phyloP scores from a whole-genome alignment of 352 stramenopile species.

The Phytopythium mirpurense region DNA sequence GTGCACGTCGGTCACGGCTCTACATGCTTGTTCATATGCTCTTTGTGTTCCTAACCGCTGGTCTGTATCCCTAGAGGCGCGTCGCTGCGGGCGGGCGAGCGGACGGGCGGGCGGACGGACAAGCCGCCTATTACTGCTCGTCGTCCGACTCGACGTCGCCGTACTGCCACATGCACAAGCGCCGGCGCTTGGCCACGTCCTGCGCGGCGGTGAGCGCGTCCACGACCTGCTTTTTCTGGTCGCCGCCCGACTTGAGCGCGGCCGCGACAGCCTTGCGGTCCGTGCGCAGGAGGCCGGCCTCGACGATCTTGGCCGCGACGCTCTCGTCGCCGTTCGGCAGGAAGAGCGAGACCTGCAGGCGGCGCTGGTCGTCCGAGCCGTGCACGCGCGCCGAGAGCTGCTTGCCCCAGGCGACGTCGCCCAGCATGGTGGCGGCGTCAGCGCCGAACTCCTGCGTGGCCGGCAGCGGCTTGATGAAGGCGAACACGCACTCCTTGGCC shows the following conservation, averaged over 20 bases:
- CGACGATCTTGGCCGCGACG: slow-evolving; percentile 88
- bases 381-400: slow-evolving; percentile 79
- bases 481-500: slow-evolving; percentile 81
- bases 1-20: slow-evolving; percentile 10
- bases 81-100: not conserved
- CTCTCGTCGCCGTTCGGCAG: slow-evolving; percentile 62
- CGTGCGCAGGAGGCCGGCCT: slow-evolving; percentile 84
- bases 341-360: slow-evolving; percentile 73
- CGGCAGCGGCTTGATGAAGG: slow-evolving; percentile 78
- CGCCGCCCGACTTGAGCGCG: slow-evolving; percentile 21
- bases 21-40: slow-evolving; percentile 17
- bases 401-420: slow-evolving; percentile 90
- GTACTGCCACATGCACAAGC: slow-evolving; percentile 94
- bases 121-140: too few relatives aligned
- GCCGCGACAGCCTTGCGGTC: slow-evolving; percentile 77
- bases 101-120: too few relatives aligned
- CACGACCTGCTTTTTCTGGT: slow-evolving; percentile 78
- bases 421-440: slow-evolving; percentile 89
- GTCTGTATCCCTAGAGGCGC: slow-evolving; percentile 7
- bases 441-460: slow-evolving; percentile 90
- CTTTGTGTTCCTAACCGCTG: slow-evolving; percentile 14
- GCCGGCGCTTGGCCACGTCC: slow-evolving; percentile 89
- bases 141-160: slow-evolving; percentile 97
- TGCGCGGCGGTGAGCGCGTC: slow-evolving; percentile 90
- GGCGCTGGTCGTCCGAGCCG: slow-evolving; percentile 62